Conservation (phyloP, 1,284 basidiomycete species). For the Ceratobasidium sp. region DNA sequence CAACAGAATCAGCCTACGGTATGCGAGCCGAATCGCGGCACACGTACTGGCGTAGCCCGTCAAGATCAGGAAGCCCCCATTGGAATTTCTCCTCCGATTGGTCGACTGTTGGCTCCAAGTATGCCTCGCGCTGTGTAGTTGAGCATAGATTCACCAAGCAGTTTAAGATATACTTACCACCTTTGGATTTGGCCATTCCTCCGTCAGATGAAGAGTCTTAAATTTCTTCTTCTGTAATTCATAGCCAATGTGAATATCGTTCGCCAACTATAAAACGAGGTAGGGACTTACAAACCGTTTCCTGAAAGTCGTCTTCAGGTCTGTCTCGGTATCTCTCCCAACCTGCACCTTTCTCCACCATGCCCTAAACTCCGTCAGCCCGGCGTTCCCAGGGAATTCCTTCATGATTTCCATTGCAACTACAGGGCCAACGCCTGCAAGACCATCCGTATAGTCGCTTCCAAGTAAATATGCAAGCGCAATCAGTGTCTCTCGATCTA, state of each 20-base stretch:
- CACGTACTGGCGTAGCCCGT: conserved; percentile 83
- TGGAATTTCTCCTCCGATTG: conserved; percentile 94
- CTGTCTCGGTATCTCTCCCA: conserved; percentile 82
- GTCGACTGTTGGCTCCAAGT: conserved; percentile 91
- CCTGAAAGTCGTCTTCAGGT: conserved; percentile 81
- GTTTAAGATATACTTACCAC: conserved; percentile 70
- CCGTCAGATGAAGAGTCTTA: conserved; percentile 82
- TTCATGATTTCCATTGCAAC: conserved; percentile 94
- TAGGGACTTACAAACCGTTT: conserved; percentile 80
- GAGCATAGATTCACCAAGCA: not conserved
- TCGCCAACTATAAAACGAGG: not conserved
- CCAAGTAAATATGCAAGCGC: conserved; percentile 93
- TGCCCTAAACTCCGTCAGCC: conserved; percentile 86
- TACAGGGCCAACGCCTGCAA: conserved; percentile 95
- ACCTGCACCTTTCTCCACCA: conserved; percentile 98
- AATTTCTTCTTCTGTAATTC: conserved; percentile 85
- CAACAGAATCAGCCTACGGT: not conserved
- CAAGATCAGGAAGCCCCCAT: conserved; percentile 96
- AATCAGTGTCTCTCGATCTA: conserved; percentile 89
- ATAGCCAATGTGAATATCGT: conserved; percentile 5
- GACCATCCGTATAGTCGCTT: conserved; percentile 96
- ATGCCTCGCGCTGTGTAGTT: conserved; percentile 81
- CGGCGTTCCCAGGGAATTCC: conserved; percentile 89
- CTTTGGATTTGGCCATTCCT: conserved; percentile 89
- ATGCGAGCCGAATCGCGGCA: not conserved